These are phyloP conservation scores for Tetracladium marchalianum DNA, from an alignment of 495 filamentous ascomycete genomes.

Conservation along the genomic window DNA sequence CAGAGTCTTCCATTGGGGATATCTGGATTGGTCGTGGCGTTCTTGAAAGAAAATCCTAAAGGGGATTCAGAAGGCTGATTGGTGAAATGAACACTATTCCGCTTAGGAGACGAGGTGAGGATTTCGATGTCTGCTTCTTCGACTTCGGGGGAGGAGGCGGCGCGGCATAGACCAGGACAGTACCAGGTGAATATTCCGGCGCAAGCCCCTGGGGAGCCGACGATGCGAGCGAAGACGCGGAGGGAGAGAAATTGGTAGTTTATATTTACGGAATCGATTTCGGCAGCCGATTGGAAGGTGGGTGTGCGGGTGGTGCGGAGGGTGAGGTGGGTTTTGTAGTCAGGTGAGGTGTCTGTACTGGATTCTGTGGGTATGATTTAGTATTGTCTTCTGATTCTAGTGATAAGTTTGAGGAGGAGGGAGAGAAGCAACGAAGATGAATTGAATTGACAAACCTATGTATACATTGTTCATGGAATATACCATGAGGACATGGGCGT, in stretches of 20 bases:
- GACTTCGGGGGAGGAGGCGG: conserved; percentile 28
- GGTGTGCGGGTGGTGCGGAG: conserved; percentile 48
- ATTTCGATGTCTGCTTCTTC: conserved; percentile 76
- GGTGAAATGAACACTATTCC: conserved; percentile 53
- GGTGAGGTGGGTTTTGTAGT: conserved; percentile 44
- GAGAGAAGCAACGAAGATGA: background rate
- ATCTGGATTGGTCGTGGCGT: conserved; percentile 35
- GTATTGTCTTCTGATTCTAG: conserved; percentile 15
- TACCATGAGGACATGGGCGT: conserved; percentile 40
- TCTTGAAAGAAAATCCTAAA: conserved; percentile 31
- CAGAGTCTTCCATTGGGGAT: conserved; percentile 38
- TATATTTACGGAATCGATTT: conserved; percentile 47
- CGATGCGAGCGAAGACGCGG: conserved; percentile 47
- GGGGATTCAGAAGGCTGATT: conserved; percentile 52
- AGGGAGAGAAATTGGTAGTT: conserved; percentile 51
- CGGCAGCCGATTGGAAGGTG: conserved; percentile 50
- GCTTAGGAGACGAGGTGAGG: conserved; percentile 45
- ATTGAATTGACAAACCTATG: conserved; percentile 28
- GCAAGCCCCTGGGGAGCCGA: conserved; percentile 48
- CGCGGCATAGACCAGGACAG: conserved; percentile 15
- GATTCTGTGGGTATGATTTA: conserved; percentile 10
- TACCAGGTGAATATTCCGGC: conserved; percentile 63
- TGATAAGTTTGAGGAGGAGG: background rate
- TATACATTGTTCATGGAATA: conserved; percentile 61
- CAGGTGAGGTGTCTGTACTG: conserved; percentile 19